Conservation (phyloP, 306 rosid genomes). For the Cucurbita ficifolia region DNA sequence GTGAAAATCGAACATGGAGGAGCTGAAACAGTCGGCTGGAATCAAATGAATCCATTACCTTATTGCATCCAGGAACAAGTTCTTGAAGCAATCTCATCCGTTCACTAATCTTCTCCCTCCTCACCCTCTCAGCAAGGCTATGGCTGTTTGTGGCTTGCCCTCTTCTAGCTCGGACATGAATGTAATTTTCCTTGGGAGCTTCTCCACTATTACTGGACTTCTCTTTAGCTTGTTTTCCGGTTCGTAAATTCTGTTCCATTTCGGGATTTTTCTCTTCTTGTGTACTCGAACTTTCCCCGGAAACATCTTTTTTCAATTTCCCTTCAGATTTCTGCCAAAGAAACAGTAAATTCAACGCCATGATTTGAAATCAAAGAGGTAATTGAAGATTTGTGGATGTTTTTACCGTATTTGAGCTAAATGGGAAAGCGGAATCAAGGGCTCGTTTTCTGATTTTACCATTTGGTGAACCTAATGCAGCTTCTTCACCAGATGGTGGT, state of each 20-base stretch:
- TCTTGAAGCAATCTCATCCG: conserved; percentile 98
- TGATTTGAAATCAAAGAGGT: neutral
- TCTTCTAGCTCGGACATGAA: conserved; percentile 96
- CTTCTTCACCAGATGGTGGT: conserved; percentile 40
- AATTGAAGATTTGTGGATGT: neutral
- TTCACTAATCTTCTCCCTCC: conserved; percentile 98
- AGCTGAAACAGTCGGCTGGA: neutral
- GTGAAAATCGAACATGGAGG: neutral
- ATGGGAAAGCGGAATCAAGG: conserved; percentile 36
- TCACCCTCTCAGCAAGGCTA: conserved; percentile 99
- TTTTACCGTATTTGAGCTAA: conserved; percentile 55
- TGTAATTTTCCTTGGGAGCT: conserved; percentile 61
- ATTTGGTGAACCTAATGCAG: conserved; percentile 24
- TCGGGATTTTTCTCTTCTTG: conserved; percentile 50
- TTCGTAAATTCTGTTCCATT: conserved; percentile 34
- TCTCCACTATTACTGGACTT: conserved; percentile 51
- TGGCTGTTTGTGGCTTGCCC: conserved; percentile 99
- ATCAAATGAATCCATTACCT: conserved; percentile 25
- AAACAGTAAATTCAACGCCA: conserved; percentile 6
- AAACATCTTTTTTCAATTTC: conserved; percentile 37
- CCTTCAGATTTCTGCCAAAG: conserved; percentile 47
- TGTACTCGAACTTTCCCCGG: conserved; percentile 52
- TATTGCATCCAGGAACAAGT: conserved; percentile 98
- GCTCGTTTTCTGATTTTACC: conserved; percentile 61
- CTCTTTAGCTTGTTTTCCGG: conserved; percentile 57